Percentiles rank a stretch among this genome's conserved stretches.
phyloP scores from a whole-genome alignment of 75 land plant species.

The Adiantum capillusveneris region DNA sequence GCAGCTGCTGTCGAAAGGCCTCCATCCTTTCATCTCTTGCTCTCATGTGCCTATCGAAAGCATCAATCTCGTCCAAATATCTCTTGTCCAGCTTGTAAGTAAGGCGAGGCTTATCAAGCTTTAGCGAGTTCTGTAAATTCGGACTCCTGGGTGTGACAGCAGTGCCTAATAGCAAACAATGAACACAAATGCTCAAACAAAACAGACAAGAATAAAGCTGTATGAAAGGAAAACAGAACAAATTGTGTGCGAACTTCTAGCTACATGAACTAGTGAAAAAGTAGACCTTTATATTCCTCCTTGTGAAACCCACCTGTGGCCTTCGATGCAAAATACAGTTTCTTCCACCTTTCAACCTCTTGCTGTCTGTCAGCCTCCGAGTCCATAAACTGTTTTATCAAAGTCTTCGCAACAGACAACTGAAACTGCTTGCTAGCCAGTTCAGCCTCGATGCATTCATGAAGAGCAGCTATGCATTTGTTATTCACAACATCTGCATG shows the following conservation, averaged over 20 bases:
- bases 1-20: slow-evolving; percentile 39
- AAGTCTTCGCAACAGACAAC: slow-evolving; percentile 7
- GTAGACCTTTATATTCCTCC: too few relatives aligned
- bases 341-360: slow-evolving; percentile 12
- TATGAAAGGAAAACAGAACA: too few relatives aligned
- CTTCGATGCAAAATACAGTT: slow-evolving; percentile 13
- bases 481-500: neutral
- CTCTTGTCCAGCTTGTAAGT: slow-evolving; percentile 38
- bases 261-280: too few relatives aligned
- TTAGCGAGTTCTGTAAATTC: slow-evolving; percentile 51
- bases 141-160: slow-evolving; percentile 3
- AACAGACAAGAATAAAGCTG: too few relatives aligned
- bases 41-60: slow-evolving; percentile 71
- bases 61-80: slow-evolving; percentile 59
- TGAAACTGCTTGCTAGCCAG: neutral
- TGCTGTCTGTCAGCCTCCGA: slow-evolving; percentile 5
- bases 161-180: neutral
- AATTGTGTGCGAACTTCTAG: too few relatives aligned
- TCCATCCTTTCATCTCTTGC: slow-evolving; percentile 70
- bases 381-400: slow-evolving; percentile 10
- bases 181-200: too few relatives aligned
- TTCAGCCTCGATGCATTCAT: slow-evolving; percentile 12
- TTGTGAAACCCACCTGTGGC: neutral
- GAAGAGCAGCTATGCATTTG: slow-evolving; percentile 9
- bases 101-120: slow-evolving; percentile 37